These are phyloP conservation scores for Mentha longifolia DNA, from an alignment of 257 asterid genomes.

Conservation along the genomic window DNA sequence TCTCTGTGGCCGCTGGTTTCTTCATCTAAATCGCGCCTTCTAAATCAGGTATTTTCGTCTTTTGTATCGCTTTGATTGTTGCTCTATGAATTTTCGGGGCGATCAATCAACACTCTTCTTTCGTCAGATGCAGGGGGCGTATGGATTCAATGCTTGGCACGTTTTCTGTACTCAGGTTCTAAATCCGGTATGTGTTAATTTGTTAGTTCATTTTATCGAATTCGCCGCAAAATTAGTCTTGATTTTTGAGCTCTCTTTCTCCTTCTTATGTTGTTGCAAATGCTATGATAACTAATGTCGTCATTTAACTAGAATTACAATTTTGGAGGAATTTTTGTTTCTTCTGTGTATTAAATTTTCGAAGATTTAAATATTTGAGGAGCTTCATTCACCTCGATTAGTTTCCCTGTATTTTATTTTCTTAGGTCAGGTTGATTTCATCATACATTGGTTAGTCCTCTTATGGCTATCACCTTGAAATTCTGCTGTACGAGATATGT, in stretches of 20 bases:
- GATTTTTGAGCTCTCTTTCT: conserved; percentile 9
- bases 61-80: not conserved
- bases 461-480: conserved; percentile 14
- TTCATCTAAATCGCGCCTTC: conserved; percentile 49
- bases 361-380: conserved; percentile 9
- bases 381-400: conserved; percentile 17
- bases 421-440: not conserved
- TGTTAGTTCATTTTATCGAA: conserved; percentile 6
- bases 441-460: conserved; percentile 3
- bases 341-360: conserved; percentile 16
- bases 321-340: not conserved
- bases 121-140: conserved; percentile 44
- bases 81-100: conserved; percentile 13
- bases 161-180: conserved; percentile 50
- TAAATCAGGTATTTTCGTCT: conserved; percentile 51
- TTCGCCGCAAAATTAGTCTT: not conserved
- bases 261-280: conserved; percentile 2
- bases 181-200: conserved; percentile 50
- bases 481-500: conserved; percentile 8
- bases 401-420: not conserved
- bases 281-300: not conserved
- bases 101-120: conserved; percentile 12
- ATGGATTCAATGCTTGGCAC: conserved; percentile 54
- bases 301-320: conserved; percentile 16
- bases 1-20: conserved; percentile 55